Conservation (phyloP, 2,329 filamentous ascomycete species). For the Ilyonectria sp. region DNA sequence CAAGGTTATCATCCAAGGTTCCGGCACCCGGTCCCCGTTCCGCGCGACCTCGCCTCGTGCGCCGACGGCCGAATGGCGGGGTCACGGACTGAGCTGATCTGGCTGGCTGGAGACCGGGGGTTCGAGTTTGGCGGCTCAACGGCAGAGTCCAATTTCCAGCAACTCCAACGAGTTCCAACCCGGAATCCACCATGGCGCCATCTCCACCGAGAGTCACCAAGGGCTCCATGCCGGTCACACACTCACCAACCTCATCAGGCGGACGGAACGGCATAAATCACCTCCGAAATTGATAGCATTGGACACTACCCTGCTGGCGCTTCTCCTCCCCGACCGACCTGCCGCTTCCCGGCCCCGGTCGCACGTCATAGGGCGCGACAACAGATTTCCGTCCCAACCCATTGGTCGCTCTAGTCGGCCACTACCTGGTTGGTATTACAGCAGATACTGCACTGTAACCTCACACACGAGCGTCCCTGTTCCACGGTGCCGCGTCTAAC, state of each 20-base stretch:
- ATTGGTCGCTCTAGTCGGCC: not conserved
- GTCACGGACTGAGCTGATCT: slow-evolving; percentile 29
- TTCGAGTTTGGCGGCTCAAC: slow-evolving; percentile 28
- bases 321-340: not conserved
- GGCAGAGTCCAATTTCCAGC: slow-evolving; percentile 18
- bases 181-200: slow-evolving; percentile 5
- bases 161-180: slow-evolving; percentile 1
- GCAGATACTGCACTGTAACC: not conserved
- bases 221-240: not conserved
- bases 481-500: not conserved
- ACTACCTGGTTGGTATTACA: not conserved
- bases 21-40: slow-evolving; percentile 14
- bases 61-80: slow-evolving; percentile 22
- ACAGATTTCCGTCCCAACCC: not conserved
- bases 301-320: not conserved
- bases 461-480: not conserved
- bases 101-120: slow-evolving; percentile 13
- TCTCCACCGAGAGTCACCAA: not conserved
- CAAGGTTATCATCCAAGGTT: slow-evolving; percentile 13
- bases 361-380: not conserved
- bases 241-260: not conserved
- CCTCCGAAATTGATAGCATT: not conserved
- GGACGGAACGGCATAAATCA: not conserved
- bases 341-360: not conserved
- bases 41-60: slow-evolving; percentile 20